Evolutionary conservation across 2,329 filamentous ascomycete species (phyloP).

Genomic region (Aspergillus jensenii): DNA sequence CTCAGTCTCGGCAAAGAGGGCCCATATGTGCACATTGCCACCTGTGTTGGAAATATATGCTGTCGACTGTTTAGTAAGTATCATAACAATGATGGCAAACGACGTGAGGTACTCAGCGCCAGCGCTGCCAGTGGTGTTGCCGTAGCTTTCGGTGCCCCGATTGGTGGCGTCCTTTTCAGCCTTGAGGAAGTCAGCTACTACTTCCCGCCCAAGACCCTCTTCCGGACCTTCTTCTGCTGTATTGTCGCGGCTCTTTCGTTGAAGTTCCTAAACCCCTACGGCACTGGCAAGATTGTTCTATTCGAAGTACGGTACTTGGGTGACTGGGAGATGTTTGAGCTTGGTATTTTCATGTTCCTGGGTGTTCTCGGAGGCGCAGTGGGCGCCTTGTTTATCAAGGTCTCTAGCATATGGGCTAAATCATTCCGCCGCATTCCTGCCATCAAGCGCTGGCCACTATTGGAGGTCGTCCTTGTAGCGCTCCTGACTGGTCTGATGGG

Average conservation of each 20-base stretch:
- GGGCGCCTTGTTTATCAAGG: conserved; percentile 95
- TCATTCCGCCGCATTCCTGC: conserved; percentile 77
- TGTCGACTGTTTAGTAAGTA: conserved; percentile 95
- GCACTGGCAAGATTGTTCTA: conserved; percentile 92
- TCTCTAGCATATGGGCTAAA: conserved; percentile 83
- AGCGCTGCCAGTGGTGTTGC: conserved; percentile 89
- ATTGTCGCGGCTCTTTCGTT: conserved; percentile 86
- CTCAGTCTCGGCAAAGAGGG: conserved; percentile 93
- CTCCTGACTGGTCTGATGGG: conserved; percentile 78
- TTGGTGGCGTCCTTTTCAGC: conserved; percentile 87
- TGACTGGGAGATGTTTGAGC: conserved; percentile 94
- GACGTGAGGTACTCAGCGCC: conserved; percentile 89
- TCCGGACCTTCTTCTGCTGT: conserved; percentile 97
- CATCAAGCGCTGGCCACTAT: conserved; percentile 79
- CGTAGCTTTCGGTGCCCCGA: conserved; percentile 89
- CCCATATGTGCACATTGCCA: conserved; percentile 95
- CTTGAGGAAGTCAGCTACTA: conserved; percentile 95
- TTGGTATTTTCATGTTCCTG: conserved; percentile 79
- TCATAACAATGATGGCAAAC: conserved; percentile 88
- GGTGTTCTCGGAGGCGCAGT: conserved; percentile 80
- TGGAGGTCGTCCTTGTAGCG: conserved; percentile 87
- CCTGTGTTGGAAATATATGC: conserved; percentile 91
- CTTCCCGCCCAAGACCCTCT: conserved; percentile 95
- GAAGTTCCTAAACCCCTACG: conserved; percentile 94
- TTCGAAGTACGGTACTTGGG: conserved; percentile 89